Base-by-base conservation (phyloP, 495 filamentous ascomycete species). In the Apodospora peruviana region DNA sequence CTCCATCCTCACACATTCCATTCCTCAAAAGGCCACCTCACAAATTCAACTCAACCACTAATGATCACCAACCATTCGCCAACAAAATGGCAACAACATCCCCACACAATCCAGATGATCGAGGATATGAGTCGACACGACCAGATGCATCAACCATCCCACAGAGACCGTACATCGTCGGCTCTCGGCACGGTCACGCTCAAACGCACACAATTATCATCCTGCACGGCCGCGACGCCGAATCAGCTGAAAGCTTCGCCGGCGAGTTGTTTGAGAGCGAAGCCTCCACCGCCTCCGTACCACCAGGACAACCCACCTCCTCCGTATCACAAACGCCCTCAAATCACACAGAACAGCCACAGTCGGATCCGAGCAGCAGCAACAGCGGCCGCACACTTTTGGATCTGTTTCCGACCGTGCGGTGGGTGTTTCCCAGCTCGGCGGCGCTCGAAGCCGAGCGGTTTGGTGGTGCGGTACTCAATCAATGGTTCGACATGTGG, bases 401-500 rank as follows among this genome's bases (percentile, higher is more conserved):
- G n/a, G n/a, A n/a, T n/a, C n/a, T n/a, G n/a, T n/a, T n/a, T n/a
- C n/a, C n/a, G n/a, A n/a, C n/a, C n/a, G n/a, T n/a, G n/a, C n/a
- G n/a, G 40, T 52, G 49, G 49, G 49, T 52, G n/a, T 52, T 52
- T 41, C 49, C 49, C 9, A 36, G 34, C 20, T 42, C 49, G 21
- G 23, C 5, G 20, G 0, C 36, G 5, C 36, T 45, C 35, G 42
- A 36, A 9, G 40, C 49, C 3, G 42, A 45, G 14, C 49, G 49
- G 12, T 52, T 52, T 36, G 36, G 46, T 19, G 18, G 3, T 25
- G 35, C 45, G 5, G n/a, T n/a, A n/a, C 45, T 52, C 35, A 40
- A 42, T 12, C 43, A 52, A 19, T 52, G 49, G 49, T 52, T 52
- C 43, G 49, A 52, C 36, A 47, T 52, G 34, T 46, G 49, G 49